Conservation (phyloP, 1,284 basidiomycete species). For the Heliocybe sulcata region DNA sequence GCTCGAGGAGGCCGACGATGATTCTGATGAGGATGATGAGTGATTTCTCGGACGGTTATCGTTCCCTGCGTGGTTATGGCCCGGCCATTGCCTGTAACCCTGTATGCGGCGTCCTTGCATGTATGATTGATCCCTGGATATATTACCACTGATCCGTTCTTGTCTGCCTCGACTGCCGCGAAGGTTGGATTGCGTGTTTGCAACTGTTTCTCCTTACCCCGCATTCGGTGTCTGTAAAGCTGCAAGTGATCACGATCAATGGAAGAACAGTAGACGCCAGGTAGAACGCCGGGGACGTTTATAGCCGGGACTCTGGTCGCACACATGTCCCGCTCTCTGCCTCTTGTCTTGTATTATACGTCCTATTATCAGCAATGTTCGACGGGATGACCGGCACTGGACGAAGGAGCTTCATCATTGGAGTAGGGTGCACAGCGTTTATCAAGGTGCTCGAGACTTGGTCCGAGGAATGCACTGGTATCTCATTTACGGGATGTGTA, state of each 20-base stretch:
- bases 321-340: neutral
- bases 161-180: no score
- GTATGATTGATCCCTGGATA: neutral
- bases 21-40: constrained; percentile 27
- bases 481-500: constrained; percentile 16
- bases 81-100: neutral
- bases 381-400: constrained; percentile 22
- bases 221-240: neutral
- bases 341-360: neutral
- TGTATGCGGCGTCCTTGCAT: neutral
- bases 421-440: constrained; percentile 77
- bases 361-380: neutral
- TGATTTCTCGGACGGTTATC: constrained; percentile 2
- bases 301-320: no score
- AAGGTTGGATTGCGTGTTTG: no score
- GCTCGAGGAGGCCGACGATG: constrained; percentile 40
- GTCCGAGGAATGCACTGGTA: neutral
- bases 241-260: neutral
- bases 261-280: no score
- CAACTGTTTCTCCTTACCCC: neutral
- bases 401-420: constrained; percentile 62
- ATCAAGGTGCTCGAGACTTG: constrained; percentile 48
- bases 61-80: neutral
- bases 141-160: neutral
- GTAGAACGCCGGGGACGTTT: no score